These are phyloP conservation scores for Pichia pseudocactophila DNA, from an alignment of 805 yeast genomes.

Conservation along the genomic window DNA sequence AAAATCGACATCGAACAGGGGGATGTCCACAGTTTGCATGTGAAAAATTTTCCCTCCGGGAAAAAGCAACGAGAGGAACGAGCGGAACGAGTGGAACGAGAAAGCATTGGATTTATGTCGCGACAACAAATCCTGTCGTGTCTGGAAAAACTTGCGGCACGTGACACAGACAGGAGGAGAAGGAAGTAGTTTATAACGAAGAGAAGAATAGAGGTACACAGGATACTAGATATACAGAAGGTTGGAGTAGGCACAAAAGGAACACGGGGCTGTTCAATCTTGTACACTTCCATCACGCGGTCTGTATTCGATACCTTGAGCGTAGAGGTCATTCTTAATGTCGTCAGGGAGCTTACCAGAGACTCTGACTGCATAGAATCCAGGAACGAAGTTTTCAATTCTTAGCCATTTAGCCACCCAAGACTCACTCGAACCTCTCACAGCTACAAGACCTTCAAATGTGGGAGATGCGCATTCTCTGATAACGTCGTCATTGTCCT, in stretches of 20 bases:
- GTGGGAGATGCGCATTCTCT: constrained; percentile 94
- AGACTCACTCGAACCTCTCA: constrained; percentile 73
- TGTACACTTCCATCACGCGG: constrained; percentile 86
- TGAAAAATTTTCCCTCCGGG: background rate
- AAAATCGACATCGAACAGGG: too few species aligned
- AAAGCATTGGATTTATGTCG: background rate
- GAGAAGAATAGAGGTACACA: too few species aligned
- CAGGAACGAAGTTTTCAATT: constrained; percentile 80
- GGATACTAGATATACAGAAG: too few species aligned
- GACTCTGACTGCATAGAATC: constrained; percentile 88
- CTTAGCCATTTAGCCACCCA: constrained; percentile 98
- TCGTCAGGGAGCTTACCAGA: constrained; percentile 89
- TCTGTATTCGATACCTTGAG: constrained; percentile 73
- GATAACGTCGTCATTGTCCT: constrained; percentile 71
- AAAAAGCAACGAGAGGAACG: background rate
- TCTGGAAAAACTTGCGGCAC: too few species aligned
- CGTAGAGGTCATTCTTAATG: constrained; percentile 60
- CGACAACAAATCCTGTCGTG: too few species aligned
- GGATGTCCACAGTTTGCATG: too few species aligned
- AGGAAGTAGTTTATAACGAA: too few species aligned
- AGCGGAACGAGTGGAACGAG: background rate
- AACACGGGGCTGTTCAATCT: constrained; percentile 15
- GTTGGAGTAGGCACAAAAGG: too few species aligned
- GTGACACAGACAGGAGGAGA: too few species aligned
- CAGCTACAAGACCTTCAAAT: constrained; percentile 89